Evolutionary conservation across 495 filamentous ascomycete genomes (phyloP).

Genomic region (Podospora pseudopauciseta): DNA sequence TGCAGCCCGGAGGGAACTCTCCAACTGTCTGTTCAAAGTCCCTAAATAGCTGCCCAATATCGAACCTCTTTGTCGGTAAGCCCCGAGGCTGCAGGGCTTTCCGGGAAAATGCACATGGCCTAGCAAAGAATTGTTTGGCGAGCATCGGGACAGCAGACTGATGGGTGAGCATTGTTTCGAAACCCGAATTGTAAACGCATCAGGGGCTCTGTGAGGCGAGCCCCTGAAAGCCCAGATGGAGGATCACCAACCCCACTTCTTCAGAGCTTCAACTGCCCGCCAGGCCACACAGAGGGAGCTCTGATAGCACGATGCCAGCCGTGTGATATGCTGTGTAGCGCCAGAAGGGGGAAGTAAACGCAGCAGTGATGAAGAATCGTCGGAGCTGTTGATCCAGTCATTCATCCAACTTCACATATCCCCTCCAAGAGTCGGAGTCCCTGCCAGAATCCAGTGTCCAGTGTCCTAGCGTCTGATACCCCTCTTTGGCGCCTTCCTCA

Average conservation of each 20-base stretch:
- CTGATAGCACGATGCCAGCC: not conserved
- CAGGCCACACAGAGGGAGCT: not conserved
- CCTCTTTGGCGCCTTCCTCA: conserved; percentile 6
- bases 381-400: not conserved
- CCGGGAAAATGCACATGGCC: not conserved
- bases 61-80: not conserved
- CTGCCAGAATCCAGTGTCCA: not conserved
- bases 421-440: not conserved
- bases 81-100: not conserved
- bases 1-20: too few relatives aligned
- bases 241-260: not conserved
- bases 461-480: conserved; percentile 6
- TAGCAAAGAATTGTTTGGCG: not conserved
- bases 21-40: not conserved
- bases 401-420: not conserved
- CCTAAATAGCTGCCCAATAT: conserved; percentile 8
- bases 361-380: not conserved
- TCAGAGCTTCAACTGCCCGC: not conserved
- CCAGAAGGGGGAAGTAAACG: not conserved
- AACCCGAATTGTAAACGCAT: conserved; percentile 12
- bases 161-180: conserved; percentile 9
- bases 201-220: conserved; percentile 2
- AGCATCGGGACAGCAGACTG: not conserved
- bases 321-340: not conserved
- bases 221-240: conserved; percentile 3